Conservation (phyloP, 2,329 filamentous ascomycete species). For the Aureobasidium melanogenum region DNA sequence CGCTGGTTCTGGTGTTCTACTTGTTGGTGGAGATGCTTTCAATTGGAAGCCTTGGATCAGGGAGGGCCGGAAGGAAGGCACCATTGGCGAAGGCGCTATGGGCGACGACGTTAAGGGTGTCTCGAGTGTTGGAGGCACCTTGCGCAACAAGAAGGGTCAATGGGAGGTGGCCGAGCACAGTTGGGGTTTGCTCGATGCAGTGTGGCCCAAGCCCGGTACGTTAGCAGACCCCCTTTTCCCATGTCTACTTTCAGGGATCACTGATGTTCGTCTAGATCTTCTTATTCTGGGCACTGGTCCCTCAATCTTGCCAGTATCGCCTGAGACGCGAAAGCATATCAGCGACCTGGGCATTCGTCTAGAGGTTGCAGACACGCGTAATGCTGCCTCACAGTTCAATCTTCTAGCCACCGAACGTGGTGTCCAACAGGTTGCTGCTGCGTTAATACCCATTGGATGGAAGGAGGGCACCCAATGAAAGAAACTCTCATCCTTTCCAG, state of each 20-base stretch:
- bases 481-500: neutral
- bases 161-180: conserved; percentile 64
- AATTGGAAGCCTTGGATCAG: conserved; percentile 74
- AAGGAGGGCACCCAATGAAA: conserved; percentile 40
- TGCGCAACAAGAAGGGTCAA: conserved; percentile 70
- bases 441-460: conserved; percentile 81
- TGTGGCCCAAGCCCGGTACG: conserved; percentile 85
- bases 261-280: conserved; percentile 50
- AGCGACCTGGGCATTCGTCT: conserved; percentile 72
- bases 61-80: conserved; percentile 28
- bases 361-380: conserved; percentile 60
- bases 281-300: conserved; percentile 81
- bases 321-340: conserved; percentile 62
- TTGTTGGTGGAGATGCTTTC: conserved; percentile 83
- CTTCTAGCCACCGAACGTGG: conserved; percentile 89
- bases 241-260: neutral
- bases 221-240: conserved; percentile 15
- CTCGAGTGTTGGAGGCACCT: conserved; percentile 28
- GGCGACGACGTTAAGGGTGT: conserved; percentile 28
- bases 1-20: conserved; percentile 58
- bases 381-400: conserved; percentile 92
- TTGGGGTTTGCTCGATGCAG: conserved; percentile 65
- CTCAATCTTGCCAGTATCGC: conserved; percentile 65
- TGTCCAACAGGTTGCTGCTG: conserved; percentile 74
- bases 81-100: conserved; percentile 27